Conservation (phyloP, 2,329 filamentous ascomycete genomes). For the Epichloe aotearoae region DNA sequence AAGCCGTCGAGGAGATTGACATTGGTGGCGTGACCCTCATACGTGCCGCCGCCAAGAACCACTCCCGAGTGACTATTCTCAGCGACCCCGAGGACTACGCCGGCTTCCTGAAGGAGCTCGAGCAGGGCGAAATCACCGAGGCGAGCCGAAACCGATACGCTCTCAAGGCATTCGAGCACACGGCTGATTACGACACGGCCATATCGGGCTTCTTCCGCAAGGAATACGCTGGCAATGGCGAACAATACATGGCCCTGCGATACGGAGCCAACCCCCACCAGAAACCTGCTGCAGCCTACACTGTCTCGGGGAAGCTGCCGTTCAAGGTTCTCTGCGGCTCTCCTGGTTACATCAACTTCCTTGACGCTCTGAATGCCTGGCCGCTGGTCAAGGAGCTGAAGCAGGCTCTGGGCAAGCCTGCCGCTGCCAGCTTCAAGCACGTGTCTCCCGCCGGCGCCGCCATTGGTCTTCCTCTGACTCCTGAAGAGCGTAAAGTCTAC, state of each 20-base stretch:
- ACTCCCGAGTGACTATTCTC: slow-evolving; percentile 86
- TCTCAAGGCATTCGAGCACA: slow-evolving; percentile 97
- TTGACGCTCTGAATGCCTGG: slow-evolving; percentile 95
- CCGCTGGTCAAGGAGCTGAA: slow-evolving; percentile 93
- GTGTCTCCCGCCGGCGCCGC: slow-evolving; percentile 94
- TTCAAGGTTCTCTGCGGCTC: slow-evolving; percentile 87
- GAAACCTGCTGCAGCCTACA: slow-evolving; percentile 83
- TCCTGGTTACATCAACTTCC: slow-evolving; percentile 93
- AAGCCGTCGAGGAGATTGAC: slow-evolving; percentile 98
- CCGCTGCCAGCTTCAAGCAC: slow-evolving; percentile 97
- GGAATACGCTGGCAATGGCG: slow-evolving; percentile 78
- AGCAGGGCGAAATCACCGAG: slow-evolving; percentile 75
- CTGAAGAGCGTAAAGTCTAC: slow-evolving; percentile 91
- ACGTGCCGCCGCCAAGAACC: slow-evolving; percentile 95
- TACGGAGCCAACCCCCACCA: slow-evolving; percentile 98
- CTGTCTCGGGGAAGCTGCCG: slow-evolving; percentile 59
- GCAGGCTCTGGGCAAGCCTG: slow-evolving; percentile 72
- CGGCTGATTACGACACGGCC: slow-evolving; percentile 87
- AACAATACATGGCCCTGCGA: slow-evolving; percentile 72
- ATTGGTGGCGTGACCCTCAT: slow-evolving; percentile 96
- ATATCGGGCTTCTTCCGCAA: slow-evolving; percentile 97
- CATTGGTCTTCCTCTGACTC: slow-evolving; percentile 74
- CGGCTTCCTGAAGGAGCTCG: slow-evolving; percentile 83
- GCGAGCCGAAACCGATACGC: slow-evolving; percentile 78
- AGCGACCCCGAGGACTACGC: slow-evolving; percentile 90